These are phyloP conservation scores for Galeopsis tetrahit DNA, from an alignment of 257 asterid genomes.

Conservation along the genomic window DNA sequence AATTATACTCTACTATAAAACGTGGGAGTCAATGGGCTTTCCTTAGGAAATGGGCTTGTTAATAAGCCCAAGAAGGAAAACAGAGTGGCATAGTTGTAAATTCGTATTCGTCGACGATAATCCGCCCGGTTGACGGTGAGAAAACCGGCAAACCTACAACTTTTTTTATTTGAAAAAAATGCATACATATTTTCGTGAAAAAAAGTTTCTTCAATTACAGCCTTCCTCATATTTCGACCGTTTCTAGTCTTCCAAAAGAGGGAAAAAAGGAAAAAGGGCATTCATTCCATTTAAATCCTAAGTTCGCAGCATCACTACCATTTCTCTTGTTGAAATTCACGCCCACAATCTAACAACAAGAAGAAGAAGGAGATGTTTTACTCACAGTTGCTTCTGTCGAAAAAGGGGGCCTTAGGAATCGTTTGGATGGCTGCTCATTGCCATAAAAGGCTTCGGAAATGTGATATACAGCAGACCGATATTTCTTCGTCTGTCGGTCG, in stretches of 20 bases:
- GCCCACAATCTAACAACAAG: neutral
- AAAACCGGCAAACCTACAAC: neutral
- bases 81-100: neutral
- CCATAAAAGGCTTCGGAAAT: slow-evolving; percentile 58
- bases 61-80: neutral
- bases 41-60: neutral
- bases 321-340: neutral
- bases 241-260: neutral
- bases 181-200: neutral
- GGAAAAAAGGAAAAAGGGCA: neutral
- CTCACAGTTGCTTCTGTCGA: slow-evolving; percentile 73
- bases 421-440: slow-evolving; percentile 98
- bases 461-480: slow-evolving; percentile 63
- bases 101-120: slow-evolving; percentile 20
- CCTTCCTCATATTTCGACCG: slow-evolving; percentile 34
- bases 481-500: slow-evolving; percentile 80
- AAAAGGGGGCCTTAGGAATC: slow-evolving; percentile 71
- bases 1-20: no score
- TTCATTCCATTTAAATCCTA: neutral
- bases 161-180: neutral
- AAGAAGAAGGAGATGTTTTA: slow-evolving; percentile 57
- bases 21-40: no score
- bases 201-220: slow-evolving; percentile 38
- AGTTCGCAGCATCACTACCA: slow-evolving; percentile 13
- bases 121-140: slow-evolving; percentile 13